Conservation (phyloP, 225 moss, liverwort and hornwort species). For the Bryum argenteum region DNA sequence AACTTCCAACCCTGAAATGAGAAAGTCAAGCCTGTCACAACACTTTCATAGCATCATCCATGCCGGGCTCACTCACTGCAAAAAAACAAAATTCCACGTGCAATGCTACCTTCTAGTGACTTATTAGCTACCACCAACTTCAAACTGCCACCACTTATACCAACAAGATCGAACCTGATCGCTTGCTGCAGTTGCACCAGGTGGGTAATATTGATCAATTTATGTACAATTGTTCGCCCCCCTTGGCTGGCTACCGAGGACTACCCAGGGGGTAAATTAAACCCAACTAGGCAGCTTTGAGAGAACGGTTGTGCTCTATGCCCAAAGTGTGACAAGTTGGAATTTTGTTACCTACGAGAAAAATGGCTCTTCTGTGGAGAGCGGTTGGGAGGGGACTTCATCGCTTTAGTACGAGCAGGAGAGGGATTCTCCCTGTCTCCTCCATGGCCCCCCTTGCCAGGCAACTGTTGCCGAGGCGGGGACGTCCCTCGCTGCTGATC, state of each 20-base stretch:
- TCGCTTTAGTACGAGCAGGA: conserved; percentile 43
- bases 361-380: conserved; percentile 51
- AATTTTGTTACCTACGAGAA: conserved; percentile 47
- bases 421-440: conserved; percentile 39
- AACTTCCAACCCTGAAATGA: conserved; percentile 20
- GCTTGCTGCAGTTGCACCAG: conserved; percentile 31
- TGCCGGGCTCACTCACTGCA: conserved; percentile 16
- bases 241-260: conserved; percentile 8
- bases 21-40: conserved; percentile 18
- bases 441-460: conserved; percentile 22
- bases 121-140: background rate
- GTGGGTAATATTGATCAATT: conserved; percentile 19
- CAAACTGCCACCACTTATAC: conserved; percentile 3
- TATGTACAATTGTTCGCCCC: conserved; percentile 36
- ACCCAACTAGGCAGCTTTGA: background rate
- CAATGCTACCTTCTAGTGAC: conserved; percentile 20
- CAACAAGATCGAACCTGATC: conserved; percentile 23
- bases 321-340: conserved; percentile 21
- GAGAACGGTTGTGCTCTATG: conserved; percentile 10
- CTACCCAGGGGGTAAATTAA: background rate
- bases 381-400: conserved; percentile 44
- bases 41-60: conserved; percentile 30
- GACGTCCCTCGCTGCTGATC: conserved; percentile 24
- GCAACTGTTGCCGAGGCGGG: conserved; percentile 37
- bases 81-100: background rate